Base-by-base conservation (phyloP, 306 rosid genomes). In the Malus domestica region DNA sequence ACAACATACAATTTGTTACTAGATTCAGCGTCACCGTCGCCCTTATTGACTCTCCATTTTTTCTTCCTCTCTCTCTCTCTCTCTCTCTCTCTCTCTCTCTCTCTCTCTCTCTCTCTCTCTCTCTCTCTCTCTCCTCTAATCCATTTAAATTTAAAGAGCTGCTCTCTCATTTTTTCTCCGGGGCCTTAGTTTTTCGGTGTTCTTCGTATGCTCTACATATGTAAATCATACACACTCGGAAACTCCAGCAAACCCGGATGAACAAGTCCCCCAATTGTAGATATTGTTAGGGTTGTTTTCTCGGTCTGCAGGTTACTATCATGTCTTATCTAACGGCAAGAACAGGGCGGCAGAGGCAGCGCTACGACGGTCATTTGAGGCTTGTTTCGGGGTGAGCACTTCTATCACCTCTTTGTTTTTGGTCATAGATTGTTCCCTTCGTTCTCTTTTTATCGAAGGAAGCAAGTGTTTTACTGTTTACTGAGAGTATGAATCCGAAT, bases 261-360 rank as follows among this genome's bases (percentile, higher is more conserved):
- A 63, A 11, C 70, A 61, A 49, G 30, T 74, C 52, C 46, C 78
- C 38, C 23, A 45, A 10, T 44, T 74, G 8, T 20, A 60, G 46
- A 44, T 44, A 73, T 60, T 73, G 8, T 18, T 27, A 18, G 27
- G 76, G 13, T 27, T 72, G 10, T 60, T 29, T 23, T 60, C n/a
- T 49, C 16, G 60, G 51, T 45, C 45, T 20, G 60, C 30, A 27
- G 70, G 13, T 44, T 59, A 40, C 42, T 9, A 49, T 33, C 80
- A 80, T 80, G 84, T 70, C 83, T 25, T 75, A 46, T 70, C 38
- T 64, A 54, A 23, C 20, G 30, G 80, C 84, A 15, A 80, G 84
- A 75, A 80, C 80, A 13, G 84, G 84, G 30, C 52, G 84, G 57
- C 68, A 80, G 32, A 80, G 69, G 30, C 84, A 80, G 54, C 84